Conservation (phyloP, 2,329 filamentous ascomycete species). For the Didymella pinodella region DNA sequence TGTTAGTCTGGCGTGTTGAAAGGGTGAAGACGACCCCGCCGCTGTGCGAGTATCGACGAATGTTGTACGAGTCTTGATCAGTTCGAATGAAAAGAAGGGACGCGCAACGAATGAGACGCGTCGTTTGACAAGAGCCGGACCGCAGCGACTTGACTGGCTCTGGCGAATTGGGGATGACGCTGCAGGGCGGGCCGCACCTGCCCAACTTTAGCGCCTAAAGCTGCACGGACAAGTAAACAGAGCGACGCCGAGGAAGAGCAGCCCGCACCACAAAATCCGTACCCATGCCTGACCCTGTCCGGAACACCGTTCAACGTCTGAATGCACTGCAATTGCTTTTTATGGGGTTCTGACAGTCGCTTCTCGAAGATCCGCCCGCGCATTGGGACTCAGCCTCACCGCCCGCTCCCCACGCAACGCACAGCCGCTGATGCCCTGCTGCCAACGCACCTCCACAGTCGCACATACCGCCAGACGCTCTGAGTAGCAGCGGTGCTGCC, state of each 20-base stretch:
- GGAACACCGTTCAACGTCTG: conserved; percentile 7
- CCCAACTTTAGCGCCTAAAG: conserved; percentile 4
- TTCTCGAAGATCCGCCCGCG: conserved; percentile 10
- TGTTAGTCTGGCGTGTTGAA: conserved; percentile 32
- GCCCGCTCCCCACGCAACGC: conserved; percentile 25
- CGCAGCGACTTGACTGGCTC: conserved; percentile 13
- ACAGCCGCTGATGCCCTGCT: conserved; percentile 40
- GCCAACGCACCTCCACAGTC: conserved; percentile 31
- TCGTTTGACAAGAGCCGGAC: conserved; percentile 10
- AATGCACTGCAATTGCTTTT: conserved; percentile 12
- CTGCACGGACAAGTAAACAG: conserved; percentile 18
- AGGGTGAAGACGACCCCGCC: conserved; percentile 24
- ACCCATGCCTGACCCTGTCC: conserved; percentile 15
- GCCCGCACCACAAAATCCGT: conserved; percentile 21
- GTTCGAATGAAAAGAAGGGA: conserved; percentile 11
- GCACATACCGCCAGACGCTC: conserved; percentile 21
- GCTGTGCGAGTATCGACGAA: conserved; percentile 11
- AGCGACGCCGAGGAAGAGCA: conserved; percentile 17
- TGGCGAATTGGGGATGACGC: conserved; percentile 22
- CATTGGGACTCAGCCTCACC: conserved; percentile 4
- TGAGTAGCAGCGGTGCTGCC: conserved; percentile 10
- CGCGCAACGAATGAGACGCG: conserved; percentile 17
- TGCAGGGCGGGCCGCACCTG: conserved; percentile 20
- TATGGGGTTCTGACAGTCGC: conserved; percentile 24
- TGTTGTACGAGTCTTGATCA: conserved; percentile 7